Base-by-base conservation (phyloP, 805 yeast genomes). In the Monosporozyma solicola region DNA sequence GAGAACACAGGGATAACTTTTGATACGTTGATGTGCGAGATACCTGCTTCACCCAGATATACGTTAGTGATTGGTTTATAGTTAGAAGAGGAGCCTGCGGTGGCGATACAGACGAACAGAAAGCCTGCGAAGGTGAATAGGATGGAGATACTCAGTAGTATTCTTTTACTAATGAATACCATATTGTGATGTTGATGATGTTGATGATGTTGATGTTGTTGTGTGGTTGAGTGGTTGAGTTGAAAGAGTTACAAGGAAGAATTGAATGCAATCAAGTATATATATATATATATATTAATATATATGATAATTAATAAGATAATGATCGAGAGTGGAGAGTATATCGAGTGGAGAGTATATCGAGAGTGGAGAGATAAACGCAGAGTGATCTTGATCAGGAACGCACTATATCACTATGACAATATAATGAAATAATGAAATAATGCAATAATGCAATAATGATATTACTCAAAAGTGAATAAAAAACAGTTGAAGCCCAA, bases 31-130 rank as follows among this genome's bases (percentile, higher is more conserved):
- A 68, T 62, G 39, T 62, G 64, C 22, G 61, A 55, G 47, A 68
- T 62, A 50, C 63, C 63, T 33, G 70, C 69, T 41, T 66, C 62
- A 50, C 70, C 70, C 32, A 68, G 53, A 50, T 61, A 67, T 41
- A 68, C 58, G 32, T 67, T 59, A 10, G 57, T 67, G 37, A 62
- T 51, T 29, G 71, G 70, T 43, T 55, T 58, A 48, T 65, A 63
- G 53, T 67, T 62, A 2, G 67, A 55, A 10, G 65, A 55, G 9
- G 70, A 60, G 49, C 72, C 72, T 5, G 68, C 64, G 5, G 64
- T 64, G 32, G 67, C 63, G 29, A 67, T 59, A 48, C 63, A 63
- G 13, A 66, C 61, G 54, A 66, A 52, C 25, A 68, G 52, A 41
- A 67, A 60, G 9, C 66, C 53, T 2, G 66, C 55, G 20, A 67